Evolutionary conservation across 805 yeast genomes (phyloP).

Genomic region (Teunomyces aglyptinius): DNA sequence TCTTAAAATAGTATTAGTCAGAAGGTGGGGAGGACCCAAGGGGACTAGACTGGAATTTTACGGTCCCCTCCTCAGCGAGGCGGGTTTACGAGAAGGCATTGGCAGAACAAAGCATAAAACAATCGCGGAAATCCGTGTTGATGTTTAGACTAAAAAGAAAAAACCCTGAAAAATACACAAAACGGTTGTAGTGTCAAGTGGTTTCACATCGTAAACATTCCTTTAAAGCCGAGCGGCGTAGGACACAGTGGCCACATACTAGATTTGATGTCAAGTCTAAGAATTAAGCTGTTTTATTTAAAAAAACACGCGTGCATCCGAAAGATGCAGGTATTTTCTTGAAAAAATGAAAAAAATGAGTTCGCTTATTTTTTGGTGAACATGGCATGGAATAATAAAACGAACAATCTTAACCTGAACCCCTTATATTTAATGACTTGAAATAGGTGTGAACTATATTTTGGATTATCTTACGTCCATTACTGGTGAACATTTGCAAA

Average conservation of each 20-base stretch:
- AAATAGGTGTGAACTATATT: no score
- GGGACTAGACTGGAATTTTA: neutral
- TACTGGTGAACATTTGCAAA: no score
- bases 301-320: neutral
- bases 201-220: no score
- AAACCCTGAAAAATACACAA: neutral
- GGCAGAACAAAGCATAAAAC: neutral
- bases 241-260: no score
- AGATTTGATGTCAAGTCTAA: no score
- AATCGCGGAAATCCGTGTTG: neutral
- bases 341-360: neutral
- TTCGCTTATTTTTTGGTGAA: neutral
- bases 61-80: neutral
- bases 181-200: neutral
- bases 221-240: no score
- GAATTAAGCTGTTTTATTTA: no score
- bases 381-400: no score
- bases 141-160: neutral
- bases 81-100: neutral
- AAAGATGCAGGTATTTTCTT: neutral
- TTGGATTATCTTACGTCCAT: no score
- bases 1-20: neutral
- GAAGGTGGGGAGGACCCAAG: neutral
- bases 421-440: no score
- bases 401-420: neutral